Base-by-base conservation (phyloP, 306 rosid genomes). In the Cucurbita argyrosperma region DNA sequence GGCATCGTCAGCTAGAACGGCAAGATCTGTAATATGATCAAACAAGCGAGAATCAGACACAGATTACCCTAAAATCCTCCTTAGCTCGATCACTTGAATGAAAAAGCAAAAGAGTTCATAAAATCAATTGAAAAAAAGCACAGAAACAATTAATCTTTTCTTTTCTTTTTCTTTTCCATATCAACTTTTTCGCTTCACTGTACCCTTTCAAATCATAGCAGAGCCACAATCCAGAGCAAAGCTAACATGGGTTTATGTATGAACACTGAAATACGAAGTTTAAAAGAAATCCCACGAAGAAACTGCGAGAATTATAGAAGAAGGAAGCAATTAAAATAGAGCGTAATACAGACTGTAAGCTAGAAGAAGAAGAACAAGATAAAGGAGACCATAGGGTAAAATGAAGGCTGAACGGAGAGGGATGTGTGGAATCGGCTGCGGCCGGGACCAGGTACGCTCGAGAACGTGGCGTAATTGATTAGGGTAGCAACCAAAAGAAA, bases 1-100 rank as follows among this genome's bases (percentile, higher is more conserved):
- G 86, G 91, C 96, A 91, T 89, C 82, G 58, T 62, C 78, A 77
- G 60, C 57, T 63, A 16, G 10, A 47, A 53, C 39, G 26, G 15
- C 30, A 30, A 62, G 79, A 62, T 63, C 73, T 76, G 79, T 54
- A 30, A 67, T 7, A 62, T 38, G 10, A 62, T 40, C 46, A 52
- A 26, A 55, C 10, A 66, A 80, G 8, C 26, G 19, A 21, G 57
- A 46, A 19, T 42, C 57, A 71, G 39, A 66, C 8, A 51, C 7
- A 76, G 35, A 12, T 45, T 14, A 57, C 21, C 49, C 61, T 10
- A 5, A 47, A 45, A 42, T 52, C 65, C 61, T 10, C 6, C 4
- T 71, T 19, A 11, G 40, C 7, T 43, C n/a, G n/a, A 16, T 57
- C 47, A 14, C 38, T 60, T 19, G n/a, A 43, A 58, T 15, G 38